Evolutionary conservation across 345 rosid genomes (phyloP), one percentile per base, ranked within the genome.

Genomic region (Eucalyptus guilfoylei): DNA sequence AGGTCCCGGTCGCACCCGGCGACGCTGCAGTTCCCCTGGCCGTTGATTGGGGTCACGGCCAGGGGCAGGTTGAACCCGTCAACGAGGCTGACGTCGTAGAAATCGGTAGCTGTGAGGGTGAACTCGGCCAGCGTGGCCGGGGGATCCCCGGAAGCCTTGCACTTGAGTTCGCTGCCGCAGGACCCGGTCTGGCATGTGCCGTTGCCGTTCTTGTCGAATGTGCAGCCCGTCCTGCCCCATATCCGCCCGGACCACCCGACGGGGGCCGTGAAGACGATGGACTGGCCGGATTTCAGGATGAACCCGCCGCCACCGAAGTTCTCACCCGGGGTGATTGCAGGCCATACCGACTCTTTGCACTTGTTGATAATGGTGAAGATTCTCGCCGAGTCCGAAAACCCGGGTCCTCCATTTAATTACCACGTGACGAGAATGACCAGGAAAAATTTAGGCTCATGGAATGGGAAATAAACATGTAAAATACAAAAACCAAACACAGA

Each of bases 101-200:
- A 96, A 85, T 97, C 96, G 1, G 55, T 0, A 0, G 86, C 9
- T 1, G 96, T 90, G 26, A 97, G 90, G 15, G 99, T 96, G 88
- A 97, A 96, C 87, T 97, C 99, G 2, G 99, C 95, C 23, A 97
- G 94, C 13, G 99, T 92, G 24, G 95, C 97, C 3, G 99, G 99
- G 60, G 97, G 89, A 60, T 88, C 90, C 5, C 99, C 98, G 3
- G 96, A 93, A 81, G 88, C 95, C 45, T 88, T 55, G 86, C 99
- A 97, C 81, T 96, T 92, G 62, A 96, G 94, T 17, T 94, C 14
- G 11, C 91, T 60, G 30, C 96, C 98, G n/a, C 99, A 97, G 60
- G 92, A 90, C 14, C 98, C 99, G 47, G 99, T 97, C 44, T 92
- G 93, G 92, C 99, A 97, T 1, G 93, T 30, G 28, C 99, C 99